phyloP scores from a whole-genome alignment of 306 rosid species.

The Castanea sativa region DNA sequence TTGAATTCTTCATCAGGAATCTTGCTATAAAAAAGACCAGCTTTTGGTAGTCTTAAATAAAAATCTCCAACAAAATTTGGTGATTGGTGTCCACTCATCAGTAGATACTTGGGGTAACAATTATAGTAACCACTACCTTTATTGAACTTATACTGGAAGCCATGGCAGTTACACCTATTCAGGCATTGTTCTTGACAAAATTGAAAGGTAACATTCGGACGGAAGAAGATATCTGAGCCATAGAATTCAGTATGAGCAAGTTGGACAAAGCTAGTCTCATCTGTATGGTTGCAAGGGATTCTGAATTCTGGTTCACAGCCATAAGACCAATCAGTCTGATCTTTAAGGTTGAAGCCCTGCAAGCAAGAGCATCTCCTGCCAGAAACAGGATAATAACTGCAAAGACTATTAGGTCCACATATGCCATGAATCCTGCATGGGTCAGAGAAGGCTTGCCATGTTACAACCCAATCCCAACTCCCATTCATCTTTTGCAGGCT shows the following conservation, averaged over 20 bases:
- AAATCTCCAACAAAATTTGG: constrained; percentile 21
- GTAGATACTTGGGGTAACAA: constrained; percentile 37
- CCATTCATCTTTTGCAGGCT: constrained; percentile 26
- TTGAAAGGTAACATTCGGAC: constrained; percentile 16
- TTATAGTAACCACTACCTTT: not conserved
- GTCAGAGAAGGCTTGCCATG: constrained; percentile 39
- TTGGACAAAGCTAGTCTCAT: constrained; percentile 31
- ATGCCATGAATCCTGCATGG: constrained; percentile 54
- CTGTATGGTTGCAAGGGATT: constrained; percentile 13
- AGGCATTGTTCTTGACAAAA: constrained; percentile 43
- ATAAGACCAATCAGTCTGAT: constrained; percentile 41
- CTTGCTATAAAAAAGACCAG: not conserved
- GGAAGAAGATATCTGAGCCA: constrained; percentile 37
- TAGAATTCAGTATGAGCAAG: constrained; percentile 36
- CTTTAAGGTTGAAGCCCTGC: constrained; percentile 34
- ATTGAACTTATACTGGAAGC: constrained; percentile 36
- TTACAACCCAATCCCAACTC: constrained; percentile 28
- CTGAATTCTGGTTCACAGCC: constrained; percentile 49
- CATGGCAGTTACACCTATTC: constrained; percentile 40
- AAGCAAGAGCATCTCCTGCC: constrained; percentile 56
- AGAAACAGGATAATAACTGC: constrained; percentile 21
- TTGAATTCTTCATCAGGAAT: not conserved
- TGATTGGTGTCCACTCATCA: constrained; percentile 25
- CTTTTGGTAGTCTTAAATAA: constrained; percentile 29
- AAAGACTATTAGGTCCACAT: constrained; percentile 53